Conservation (phyloP, 2,329 filamentous ascomycete genomes). For the Pezicula radicicola region DNA sequence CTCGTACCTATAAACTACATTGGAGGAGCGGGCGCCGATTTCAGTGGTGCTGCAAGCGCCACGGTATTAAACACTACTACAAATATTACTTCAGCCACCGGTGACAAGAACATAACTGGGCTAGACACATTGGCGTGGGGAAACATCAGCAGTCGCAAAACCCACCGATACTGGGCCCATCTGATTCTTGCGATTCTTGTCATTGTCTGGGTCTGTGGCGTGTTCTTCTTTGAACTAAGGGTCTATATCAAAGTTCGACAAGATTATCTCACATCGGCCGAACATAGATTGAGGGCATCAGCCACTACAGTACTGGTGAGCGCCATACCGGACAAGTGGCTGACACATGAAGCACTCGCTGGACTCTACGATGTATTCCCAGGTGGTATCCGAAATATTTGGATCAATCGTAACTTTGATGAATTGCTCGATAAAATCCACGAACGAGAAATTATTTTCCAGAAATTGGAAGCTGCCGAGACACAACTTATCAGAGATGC, state of each 20-base stretch:
- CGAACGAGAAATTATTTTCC: conserved; percentile 67
- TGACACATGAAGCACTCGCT: conserved; percentile 75
- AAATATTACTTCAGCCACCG: conserved; percentile 1
- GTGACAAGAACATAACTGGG: conserved; percentile 41
- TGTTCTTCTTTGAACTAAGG: conserved; percentile 82
- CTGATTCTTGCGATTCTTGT: conserved; percentile 74
- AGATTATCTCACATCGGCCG: conserved; percentile 89
- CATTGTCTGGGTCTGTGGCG: conserved; percentile 79
- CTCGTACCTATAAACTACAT: conserved; percentile 81
- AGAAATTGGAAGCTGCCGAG: conserved; percentile 74
- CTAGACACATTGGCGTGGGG: conserved; percentile 84
- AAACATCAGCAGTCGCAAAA: conserved; percentile 69
- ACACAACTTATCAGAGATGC: conserved; percentile 79
- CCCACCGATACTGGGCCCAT: conserved; percentile 78
- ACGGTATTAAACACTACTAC: conserved; percentile 23
- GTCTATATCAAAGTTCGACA: conserved; percentile 92
- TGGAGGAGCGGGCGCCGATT: conserved; percentile 56
- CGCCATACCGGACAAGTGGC: conserved; percentile 87
- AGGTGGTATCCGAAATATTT: conserved; percentile 90
- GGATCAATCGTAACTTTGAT: conserved; percentile 90
- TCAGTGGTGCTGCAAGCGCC: conserved; percentile 30
- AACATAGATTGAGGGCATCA: conserved; percentile 89
- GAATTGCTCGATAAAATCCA: conserved; percentile 81
- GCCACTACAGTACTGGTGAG: conserved; percentile 94
- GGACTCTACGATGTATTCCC: conserved; percentile 94